These are phyloP conservation scores for Fusarium pininemorale DNA, from an alignment of 2,329 filamentous ascomycete species.

Conservation along the genomic window DNA sequence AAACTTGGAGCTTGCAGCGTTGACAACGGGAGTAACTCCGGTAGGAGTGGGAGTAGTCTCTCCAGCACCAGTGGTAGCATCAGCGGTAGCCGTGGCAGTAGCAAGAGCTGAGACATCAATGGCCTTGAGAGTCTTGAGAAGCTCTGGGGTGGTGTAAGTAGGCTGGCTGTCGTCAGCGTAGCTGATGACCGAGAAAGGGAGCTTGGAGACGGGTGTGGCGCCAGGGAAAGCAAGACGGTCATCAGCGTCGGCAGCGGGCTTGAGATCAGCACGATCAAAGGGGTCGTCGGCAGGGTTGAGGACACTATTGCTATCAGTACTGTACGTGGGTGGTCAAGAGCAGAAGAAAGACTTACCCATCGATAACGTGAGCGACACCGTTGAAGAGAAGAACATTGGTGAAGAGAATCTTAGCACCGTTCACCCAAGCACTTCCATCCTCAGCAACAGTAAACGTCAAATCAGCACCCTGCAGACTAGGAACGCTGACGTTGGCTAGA, in stretches of 20 bases:
- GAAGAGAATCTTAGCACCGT: slow-evolving; percentile 45
- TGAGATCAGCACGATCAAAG: slow-evolving; percentile 40
- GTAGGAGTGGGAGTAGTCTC: not conserved
- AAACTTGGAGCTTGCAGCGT: slow-evolving; percentile 17
- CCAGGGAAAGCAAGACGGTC: slow-evolving; percentile 42
- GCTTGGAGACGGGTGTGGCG: slow-evolving; percentile 37
- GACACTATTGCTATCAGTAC: slow-evolving; percentile 31
- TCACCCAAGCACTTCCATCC: slow-evolving; percentile 45
- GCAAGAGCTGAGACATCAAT: slow-evolving; percentile 19
- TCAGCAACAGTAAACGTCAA: slow-evolving; percentile 44
- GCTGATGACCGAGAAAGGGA: slow-evolving; percentile 40
- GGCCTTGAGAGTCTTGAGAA: slow-evolving; percentile 41
- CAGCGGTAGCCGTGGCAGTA: slow-evolving; percentile 5
- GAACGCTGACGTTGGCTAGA: slow-evolving; percentile 42
- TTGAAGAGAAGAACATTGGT: slow-evolving; percentile 46
- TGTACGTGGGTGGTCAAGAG: too few species aligned
- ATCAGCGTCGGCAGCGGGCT: slow-evolving; percentile 32
- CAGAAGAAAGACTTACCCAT: slow-evolving; percentile 31
- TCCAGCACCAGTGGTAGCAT: not conserved
- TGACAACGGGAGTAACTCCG: slow-evolving; percentile 10
- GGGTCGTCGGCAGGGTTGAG: slow-evolving; percentile 35
- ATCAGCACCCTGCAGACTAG: slow-evolving; percentile 36
- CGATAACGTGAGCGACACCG: slow-evolving; percentile 47
- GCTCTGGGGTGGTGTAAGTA: slow-evolving; percentile 41
- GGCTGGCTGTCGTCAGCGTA: slow-evolving; percentile 32